phyloP scores from a whole-genome alignment of 441 rosid species.

The Hura crepitans region DNA sequence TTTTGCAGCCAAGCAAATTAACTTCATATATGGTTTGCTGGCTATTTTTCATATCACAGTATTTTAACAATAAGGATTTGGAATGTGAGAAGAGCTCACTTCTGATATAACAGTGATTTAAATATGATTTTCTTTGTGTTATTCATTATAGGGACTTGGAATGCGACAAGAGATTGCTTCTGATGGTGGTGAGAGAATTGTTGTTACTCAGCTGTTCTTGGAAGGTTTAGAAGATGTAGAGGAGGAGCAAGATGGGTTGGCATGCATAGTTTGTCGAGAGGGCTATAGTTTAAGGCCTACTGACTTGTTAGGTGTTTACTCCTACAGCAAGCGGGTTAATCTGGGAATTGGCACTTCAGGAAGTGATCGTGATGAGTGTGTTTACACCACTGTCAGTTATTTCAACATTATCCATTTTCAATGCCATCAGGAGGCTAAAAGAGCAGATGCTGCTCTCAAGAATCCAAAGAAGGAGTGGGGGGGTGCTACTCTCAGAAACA shows the following conservation, averaged over 20 bases:
- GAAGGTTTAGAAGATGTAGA: slow-evolving; percentile 99
- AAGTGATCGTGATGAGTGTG: slow-evolving; percentile 95
- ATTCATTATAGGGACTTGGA: slow-evolving; percentile 72
- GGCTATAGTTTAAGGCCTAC: slow-evolving; percentile 98
- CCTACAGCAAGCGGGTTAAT: slow-evolving; percentile 94
- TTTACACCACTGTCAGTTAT: slow-evolving; percentile 96
- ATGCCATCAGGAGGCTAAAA: slow-evolving; percentile 99
- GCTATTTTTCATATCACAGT: too few species aligned
- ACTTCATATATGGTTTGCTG: neutral
- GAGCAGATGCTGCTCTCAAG: slow-evolving; percentile 96
- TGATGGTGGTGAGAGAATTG: slow-evolving; percentile 95
- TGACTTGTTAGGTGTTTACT: slow-evolving; percentile 90
- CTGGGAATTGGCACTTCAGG: slow-evolving; percentile 94
- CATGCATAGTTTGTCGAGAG: slow-evolving; percentile 99
- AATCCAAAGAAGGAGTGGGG: slow-evolving; percentile 99
- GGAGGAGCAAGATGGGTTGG: slow-evolving; percentile 97
- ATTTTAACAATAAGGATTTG: too few species aligned
- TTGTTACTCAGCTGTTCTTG: slow-evolving; percentile 73
- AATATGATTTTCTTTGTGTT: slow-evolving; percentile 16
- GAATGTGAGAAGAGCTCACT: too few species aligned
- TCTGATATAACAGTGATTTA: neutral
- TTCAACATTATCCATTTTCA: slow-evolving; percentile 98
- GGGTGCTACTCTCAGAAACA: slow-evolving; percentile 96
- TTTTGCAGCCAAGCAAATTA: neutral
- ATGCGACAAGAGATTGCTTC: slow-evolving; percentile 79